Base-by-base conservation (phyloP, 1,284 basidiomycete species). In the Amylostereum areolatum region DNA sequence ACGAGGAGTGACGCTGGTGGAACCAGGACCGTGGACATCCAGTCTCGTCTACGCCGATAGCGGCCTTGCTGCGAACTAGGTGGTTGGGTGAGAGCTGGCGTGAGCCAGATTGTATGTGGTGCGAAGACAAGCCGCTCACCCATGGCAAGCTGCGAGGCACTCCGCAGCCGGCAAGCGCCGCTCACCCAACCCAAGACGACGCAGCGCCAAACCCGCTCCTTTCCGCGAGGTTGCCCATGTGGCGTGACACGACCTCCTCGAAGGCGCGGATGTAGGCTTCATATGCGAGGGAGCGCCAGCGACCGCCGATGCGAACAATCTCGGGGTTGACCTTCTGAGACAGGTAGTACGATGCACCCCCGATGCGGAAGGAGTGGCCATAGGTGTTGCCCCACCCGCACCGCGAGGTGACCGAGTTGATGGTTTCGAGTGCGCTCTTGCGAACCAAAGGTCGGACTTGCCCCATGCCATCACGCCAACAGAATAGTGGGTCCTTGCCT, bases 311-410 rank as follows among this genome's bases (percentile, higher is more conserved):
- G 4, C 61, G 57, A 0, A 69, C 57, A n/a, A 66, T 59, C 37
- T 71, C 66, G 1, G 66, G 63, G 27, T 53, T 41, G 0, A 66
- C 57, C 3, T 55, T 56, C 40, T 64, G 48, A 0, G 60, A 57
- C 0, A 70, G 56, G 45, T 56, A 65, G 51, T 64, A 68, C 0
- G 67, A 67, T 0, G 67, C 64, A 3, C 68, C 67, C 0, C 67
- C 67, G 40, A 69, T 70, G 2, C 64, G 55, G 49, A 69, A 70
- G 3, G 66, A 72, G 49, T 70, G 68, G 1, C 69, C 65, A 46
- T 66, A 70, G 0, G 64, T 35, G 0, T 56, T 68, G 0, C 67
- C 65, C 50, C 54, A 67, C 1, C 66, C 63, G 7, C 37, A 47
- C 0, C 55, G 50, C 1, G 12, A 11, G 0, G 68, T 52, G 9